Base-by-base conservation (phyloP, 2,329 filamentous ascomycete species). In the Domatiomyces globalis region DNA sequence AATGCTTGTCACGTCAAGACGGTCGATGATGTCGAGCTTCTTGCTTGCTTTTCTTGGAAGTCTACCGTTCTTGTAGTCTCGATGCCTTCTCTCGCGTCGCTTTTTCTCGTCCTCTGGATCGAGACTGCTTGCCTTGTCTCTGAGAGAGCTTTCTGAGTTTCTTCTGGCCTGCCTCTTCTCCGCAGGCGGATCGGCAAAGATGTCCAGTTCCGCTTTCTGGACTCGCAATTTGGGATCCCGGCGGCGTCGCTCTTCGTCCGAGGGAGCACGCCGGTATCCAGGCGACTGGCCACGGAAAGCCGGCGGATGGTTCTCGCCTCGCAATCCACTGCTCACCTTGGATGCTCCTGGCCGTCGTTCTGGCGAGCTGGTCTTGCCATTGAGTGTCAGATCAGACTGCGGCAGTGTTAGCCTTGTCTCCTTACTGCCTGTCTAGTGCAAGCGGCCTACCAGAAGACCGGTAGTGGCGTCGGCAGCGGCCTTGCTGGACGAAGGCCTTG, bases 1-100 rank as follows among this genome's bases (percentile, higher is more conserved):
- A 60, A 96, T 94, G 66, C 89, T 89, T 4, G 89, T 95, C 56
- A 92, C 89, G 71, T 96, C 92, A 58, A 98, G 74, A 66, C 95
- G 90, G 71, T 98, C 92, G 62, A 98, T 96, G 45, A 96, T 78
- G 66, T 98, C 92, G 58, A 96, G 67, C 64, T 49, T 55, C n/a
- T 46, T 50, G 45, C 45, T 54, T 58, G 22, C 53, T 53, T 47
- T 65, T 65, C 52, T 66, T 67, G 50, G 67, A 67, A 53, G 67
- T 67, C 33, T 64, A 58, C 51, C 68, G 33, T 64, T 63, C 50
- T 54, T 60, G 20, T 60, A 64, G 60, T 74, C 68, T 65, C 73
- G 70, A 51, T 74, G 65, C 48, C 66, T 69, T 52, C 71, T 66
- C 55, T 74, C 71, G 39, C 69, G 64, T 53, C 75, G 70, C 46